Percentiles rank a stretch among this genome's conserved stretches.
Conservation (phyloP, 2,329 filamentous ascomycete species). For the Xylaria sp. region DNA sequence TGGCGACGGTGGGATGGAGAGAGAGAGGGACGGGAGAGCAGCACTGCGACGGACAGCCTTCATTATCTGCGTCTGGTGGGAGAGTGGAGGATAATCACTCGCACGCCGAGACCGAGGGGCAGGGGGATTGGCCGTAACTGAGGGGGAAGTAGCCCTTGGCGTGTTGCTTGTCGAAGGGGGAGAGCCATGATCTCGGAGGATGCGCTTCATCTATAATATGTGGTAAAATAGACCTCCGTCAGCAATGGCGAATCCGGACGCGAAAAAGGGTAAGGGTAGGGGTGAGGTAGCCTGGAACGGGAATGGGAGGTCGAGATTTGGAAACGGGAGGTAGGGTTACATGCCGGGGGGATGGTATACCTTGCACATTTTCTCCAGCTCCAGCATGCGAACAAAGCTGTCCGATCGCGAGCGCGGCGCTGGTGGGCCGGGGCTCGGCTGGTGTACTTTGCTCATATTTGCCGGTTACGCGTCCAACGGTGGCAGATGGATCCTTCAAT, state of each 20-base stretch:
- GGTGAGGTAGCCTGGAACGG: constrained; percentile 32
- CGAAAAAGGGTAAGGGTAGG: constrained; percentile 40
- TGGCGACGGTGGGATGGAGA: constrained; percentile 49
- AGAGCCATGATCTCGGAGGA: constrained; percentile 49
- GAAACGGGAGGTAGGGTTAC: constrained; percentile 42
- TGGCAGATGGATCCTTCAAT: constrained; percentile 31
- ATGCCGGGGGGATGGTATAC: constrained; percentile 56
- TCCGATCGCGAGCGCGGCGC: constrained; percentile 52
- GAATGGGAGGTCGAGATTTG: constrained; percentile 26
- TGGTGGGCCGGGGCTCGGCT: constrained; percentile 42
- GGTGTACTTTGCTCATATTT: constrained; percentile 50
- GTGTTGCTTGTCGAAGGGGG: constrained; percentile 43
- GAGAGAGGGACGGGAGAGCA: constrained; percentile 49
- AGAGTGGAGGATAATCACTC: constrained; percentile 49
- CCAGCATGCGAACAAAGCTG: constrained; percentile 69
- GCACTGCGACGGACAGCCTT: constrained; percentile 49
- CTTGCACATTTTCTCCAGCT: constrained; percentile 68
- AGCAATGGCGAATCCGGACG: constrained; percentile 45
- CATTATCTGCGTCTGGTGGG: constrained; percentile 51
- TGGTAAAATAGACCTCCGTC: constrained; percentile 45
- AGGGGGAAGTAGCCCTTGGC: constrained; percentile 47
- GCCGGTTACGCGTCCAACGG: constrained; percentile 47
- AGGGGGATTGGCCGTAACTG: constrained; percentile 46
- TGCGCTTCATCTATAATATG: constrained; percentile 53
- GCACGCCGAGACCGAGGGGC: constrained; percentile 49